Conservation (phyloP, 2,329 filamentous ascomycete species). For the Chrysoporthe austroafricana region DNA sequence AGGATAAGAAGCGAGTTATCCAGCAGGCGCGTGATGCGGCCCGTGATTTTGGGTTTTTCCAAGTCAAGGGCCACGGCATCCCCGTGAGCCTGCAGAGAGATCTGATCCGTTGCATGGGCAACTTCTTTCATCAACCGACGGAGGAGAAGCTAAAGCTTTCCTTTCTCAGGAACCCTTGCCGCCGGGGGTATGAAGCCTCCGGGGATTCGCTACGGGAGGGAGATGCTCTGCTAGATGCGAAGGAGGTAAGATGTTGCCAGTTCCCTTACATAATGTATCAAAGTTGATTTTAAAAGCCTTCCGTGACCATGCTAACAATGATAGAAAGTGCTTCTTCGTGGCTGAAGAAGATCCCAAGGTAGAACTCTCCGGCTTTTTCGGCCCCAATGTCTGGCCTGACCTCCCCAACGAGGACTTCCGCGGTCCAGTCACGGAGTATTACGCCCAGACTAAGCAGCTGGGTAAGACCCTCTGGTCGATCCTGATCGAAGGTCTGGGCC, state of each 20-base stretch:
- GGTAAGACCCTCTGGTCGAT: slow-evolving; percentile 35
- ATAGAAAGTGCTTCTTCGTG: slow-evolving; percentile 31
- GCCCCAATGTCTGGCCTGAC: slow-evolving; percentile 40
- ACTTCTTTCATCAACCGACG: slow-evolving; percentile 28
- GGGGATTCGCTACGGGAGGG: slow-evolving; percentile 29
- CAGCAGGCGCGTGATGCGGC: slow-evolving; percentile 28
- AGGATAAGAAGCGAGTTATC: slow-evolving; percentile 29
- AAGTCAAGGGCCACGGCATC: slow-evolving; percentile 32
- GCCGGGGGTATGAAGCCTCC: slow-evolving; percentile 35
- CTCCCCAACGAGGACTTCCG: slow-evolving; percentile 38
- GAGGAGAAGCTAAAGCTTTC: slow-evolving; percentile 34
- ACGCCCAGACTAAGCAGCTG: slow-evolving; percentile 32
- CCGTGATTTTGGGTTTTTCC: slow-evolving; percentile 32
- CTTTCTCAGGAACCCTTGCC: slow-evolving; percentile 32
- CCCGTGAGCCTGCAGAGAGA: slow-evolving; percentile 26
- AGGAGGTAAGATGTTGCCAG: slow-evolving; percentile 30
- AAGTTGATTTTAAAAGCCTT: not conserved
- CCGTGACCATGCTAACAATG: not conserved
- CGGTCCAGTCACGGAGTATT: slow-evolving; percentile 34
- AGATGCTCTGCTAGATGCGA: slow-evolving; percentile 34
- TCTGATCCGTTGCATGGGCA: slow-evolving; percentile 21
- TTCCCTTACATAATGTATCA: too few species aligned
- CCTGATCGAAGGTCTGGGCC: slow-evolving; percentile 34
- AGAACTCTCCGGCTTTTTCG: slow-evolving; percentile 33
- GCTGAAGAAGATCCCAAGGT: slow-evolving; percentile 33